Base-by-base conservation (phyloP, 2,329 filamentous ascomycete species). In the Penicillium sp. region DNA sequence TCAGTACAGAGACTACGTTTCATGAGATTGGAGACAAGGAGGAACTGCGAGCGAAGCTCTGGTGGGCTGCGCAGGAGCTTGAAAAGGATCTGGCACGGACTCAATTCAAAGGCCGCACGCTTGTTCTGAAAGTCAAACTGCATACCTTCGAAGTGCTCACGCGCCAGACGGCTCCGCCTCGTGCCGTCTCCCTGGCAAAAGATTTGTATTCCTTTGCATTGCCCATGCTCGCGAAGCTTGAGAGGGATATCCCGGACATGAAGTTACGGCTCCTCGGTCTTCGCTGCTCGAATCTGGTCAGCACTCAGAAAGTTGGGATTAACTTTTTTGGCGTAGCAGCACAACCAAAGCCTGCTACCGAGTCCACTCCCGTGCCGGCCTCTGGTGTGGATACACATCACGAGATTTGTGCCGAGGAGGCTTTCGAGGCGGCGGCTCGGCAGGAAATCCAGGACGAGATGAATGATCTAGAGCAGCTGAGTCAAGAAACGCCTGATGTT, bases 1-100 rank as follows among this genome's bases (percentile, higher is more conserved):
- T 97, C 1, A 91, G 93, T 17, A 96, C 90, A 0, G 93, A 98
- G 68, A 86, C 85, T 54, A 97, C 91, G 0, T 98, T 98, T 61
- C 75, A 79, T 34, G 90, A 96, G 43, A 81, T 95, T 61, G 80
- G 79, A 2, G 82, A 84, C 46, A 80, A 83, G 13, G 68, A 71
- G 0, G 79, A 84, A 51, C 73, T 97, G 3, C 78, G 85, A 19
- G 82, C 84, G 15, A 94, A 95, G 65, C 77, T 98, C 6, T 78
- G 82, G n/a, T 78, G 77, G 64, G 90, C 84, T 1, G 88, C 93
- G 0, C 83, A 89, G 54, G 89, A 95, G 56, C 74, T 98, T 4
- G 89, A 95, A 64, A 85, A 86, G 57, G 91, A 97, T 61, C 76
- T 97, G 72, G 77, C 78, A 51, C 79, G 82, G 24, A 88, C 87